Evolutionary conservation across 2,329 filamentous ascomycete genomes (phyloP), one percentile per base, ranked within the genome.

Genomic region (Corinectria fuckeliana): DNA sequence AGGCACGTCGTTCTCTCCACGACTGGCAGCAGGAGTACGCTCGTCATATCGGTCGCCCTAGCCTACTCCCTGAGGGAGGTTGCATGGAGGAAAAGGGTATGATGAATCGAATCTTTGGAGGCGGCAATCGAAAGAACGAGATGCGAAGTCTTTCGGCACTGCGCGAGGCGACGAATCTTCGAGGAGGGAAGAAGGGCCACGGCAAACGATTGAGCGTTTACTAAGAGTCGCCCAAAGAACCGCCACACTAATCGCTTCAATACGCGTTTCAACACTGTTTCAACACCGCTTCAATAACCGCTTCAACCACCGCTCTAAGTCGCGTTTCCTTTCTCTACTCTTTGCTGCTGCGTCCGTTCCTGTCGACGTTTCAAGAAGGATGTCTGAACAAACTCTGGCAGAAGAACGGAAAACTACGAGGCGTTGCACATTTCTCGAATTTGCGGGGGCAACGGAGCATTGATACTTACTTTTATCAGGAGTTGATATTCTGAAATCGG

Each of bases 11-110:
- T 5, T 78, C 84, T 28, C 71, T 87, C 2, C 74, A 74, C 26
- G 64, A 71, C 4, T 87, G 82, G 79, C 83, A 84, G 69, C 75
- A 81, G 58, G 62, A 60, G 3, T 86, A 82, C 65, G 82, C 83
- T 25, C 76, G 79, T 7, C 74, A 69, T 3, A 62, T 69, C 42
- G 69, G 73, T 9, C 75, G 76, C n/a, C 70, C 75, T 2, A 63
- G 62, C 13, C 71, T 84, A 5, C 73, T 84, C 0, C 80, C 82
- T 0, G 58, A 66, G 2, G 77, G 77, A 6, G 72, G 70, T 14
- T 70, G 62, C 14, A 73, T 77, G 72, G 64, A 72, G 32, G 67
- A 71, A 13, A 68, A 63, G 34, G 66, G 67, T 5, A 51, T 72
- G 5, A 69, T 75, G 55, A 66, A 65, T 3, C 71, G 69, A 26